phyloP scores from a whole-genome alignment of 345 rosid genomes.

The Kernera saxatilis region DNA sequence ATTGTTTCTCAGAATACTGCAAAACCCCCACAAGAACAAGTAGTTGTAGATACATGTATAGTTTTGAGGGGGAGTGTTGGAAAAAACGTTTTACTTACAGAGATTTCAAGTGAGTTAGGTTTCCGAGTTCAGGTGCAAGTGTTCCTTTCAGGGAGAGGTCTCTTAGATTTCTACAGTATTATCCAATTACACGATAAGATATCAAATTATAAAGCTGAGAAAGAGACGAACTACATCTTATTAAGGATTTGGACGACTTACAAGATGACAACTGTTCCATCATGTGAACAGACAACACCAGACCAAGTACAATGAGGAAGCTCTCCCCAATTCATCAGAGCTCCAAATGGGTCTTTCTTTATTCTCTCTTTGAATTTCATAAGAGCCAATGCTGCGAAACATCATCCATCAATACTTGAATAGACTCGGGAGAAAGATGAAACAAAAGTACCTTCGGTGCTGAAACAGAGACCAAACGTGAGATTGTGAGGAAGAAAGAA shows the following conservation, averaged over 20 bases:
- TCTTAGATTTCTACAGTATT: slow-evolving; percentile 13
- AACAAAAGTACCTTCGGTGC: slow-evolving; percentile 22
- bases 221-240: background rate
- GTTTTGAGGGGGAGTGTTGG: background rate
- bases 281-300: slow-evolving; percentile 61
- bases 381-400: slow-evolving; percentile 52
- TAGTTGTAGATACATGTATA: background rate
- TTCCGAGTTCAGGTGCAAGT: slow-evolving; percentile 66
- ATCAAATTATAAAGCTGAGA: background rate
- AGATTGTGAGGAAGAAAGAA: slow-evolving; percentile 20
- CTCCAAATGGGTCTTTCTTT: slow-evolving; percentile 62
- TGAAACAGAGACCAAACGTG: slow-evolving; percentile 22
- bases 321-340: slow-evolving; percentile 56
- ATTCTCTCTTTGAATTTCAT: slow-evolving; percentile 60
- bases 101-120: slow-evolving; percentile 51
- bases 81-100: slow-evolving; percentile 46
- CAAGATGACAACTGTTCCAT: slow-evolving; percentile 62
- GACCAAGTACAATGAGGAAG: slow-evolving; percentile 72
- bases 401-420: background rate
- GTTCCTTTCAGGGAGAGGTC: slow-evolving; percentile 76
- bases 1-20: slow-evolving; percentile 76
- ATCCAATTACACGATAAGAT: background rate
- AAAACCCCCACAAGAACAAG: background rate
- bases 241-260: slow-evolving; percentile 32
- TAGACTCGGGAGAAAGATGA: background rate